These are phyloP conservation scores for Plasmodium berghei DNA, from an alignment of 169 alveolate genomes.

Conservation along the genomic window DNA sequence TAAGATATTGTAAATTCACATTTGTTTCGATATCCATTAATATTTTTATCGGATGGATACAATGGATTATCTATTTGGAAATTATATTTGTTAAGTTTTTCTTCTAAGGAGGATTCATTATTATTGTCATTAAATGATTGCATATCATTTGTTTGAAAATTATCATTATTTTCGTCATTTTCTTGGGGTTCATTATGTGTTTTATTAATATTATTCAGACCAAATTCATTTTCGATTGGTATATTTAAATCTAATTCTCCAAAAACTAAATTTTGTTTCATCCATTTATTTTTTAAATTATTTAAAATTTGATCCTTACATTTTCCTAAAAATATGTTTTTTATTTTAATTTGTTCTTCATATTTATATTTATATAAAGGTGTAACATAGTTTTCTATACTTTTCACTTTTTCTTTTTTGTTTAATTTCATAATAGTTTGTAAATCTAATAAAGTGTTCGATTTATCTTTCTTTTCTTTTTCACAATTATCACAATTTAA, in stretches of 20 bases:
- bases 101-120: slow-evolving; percentile 35
- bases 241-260: slow-evolving; percentile 23
- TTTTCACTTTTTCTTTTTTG: slow-evolving; percentile 36
- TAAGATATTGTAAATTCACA: slow-evolving; percentile 74
- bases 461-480: not conserved
- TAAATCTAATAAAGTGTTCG: slow-evolving; percentile 24
- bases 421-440: slow-evolving; percentile 64
- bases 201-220: not conserved
- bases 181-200: slow-evolving; percentile 13
- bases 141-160: slow-evolving; percentile 18
- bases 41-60: slow-evolving; percentile 35
- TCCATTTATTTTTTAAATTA: slow-evolving; percentile 56
- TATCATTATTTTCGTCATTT: slow-evolving; percentile 40
- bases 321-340: slow-evolving; percentile 62
- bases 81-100: slow-evolving; percentile 48
- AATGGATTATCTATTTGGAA: slow-evolving; percentile 53
- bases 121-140: not conserved
- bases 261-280: slow-evolving; percentile 45
- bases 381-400: slow-evolving; percentile 72
- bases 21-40: slow-evolving; percentile 57
- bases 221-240: slow-evolving; percentile 12
- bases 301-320: slow-evolving; percentile 60
- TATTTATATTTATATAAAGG: slow-evolving; percentile 71
- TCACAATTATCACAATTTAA: not conserved
- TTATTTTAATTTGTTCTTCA: slow-evolving; percentile 64